Base-by-base conservation (phyloP, 2,329 filamentous ascomycete genomes). In the Talaromyces sp. region DNA sequence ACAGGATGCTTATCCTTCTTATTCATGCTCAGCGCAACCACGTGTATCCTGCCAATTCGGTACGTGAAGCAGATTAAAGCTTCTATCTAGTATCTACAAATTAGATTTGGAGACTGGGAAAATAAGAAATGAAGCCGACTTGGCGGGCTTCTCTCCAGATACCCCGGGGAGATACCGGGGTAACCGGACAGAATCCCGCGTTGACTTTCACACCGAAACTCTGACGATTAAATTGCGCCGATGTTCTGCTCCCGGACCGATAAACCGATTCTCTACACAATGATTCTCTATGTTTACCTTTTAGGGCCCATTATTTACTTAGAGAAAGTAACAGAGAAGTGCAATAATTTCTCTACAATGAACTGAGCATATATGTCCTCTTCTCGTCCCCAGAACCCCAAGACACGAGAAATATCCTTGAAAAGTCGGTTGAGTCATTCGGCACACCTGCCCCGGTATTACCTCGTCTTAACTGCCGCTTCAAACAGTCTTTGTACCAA, bases 111-210 rank as follows among this genome's bases (percentile, higher is more conserved):
- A 52, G 16, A 16, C 48, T 31, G 24, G 24, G 48, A 56, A 9
- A 37, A 56, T 37, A 39, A 56, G 52, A 19, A 22, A 22, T 62
- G n/a, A 24, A 45, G 37, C 48, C 35, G 35, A 19, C 37, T 57
- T 47, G n/a, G 43, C 52, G 50, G 52, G 27, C 41, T 54, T 41
- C 33, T n/a, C 37, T 56, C 50, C 33, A 45, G 43, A 16, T 24
- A 7, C 19, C 19, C 45, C 47, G 47, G 35, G 48, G 47, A 43
- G 13, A 41, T 45, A 59, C 35, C 31, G 22, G 16, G 31, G 5
- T 54, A 45, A 3, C 48, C 60, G 60, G 47, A 31, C 35, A 62
- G 60, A 62, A 41, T 41, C 19, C 61, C 50, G 61, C 16, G 13
- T 48, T 48, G 10, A 48, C 22, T 14, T 27, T 27, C 22, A 14